phyloP scores from a whole-genome alignment of 2,329 filamentous ascomycete species.

The Trichoderma sp. region DNA sequence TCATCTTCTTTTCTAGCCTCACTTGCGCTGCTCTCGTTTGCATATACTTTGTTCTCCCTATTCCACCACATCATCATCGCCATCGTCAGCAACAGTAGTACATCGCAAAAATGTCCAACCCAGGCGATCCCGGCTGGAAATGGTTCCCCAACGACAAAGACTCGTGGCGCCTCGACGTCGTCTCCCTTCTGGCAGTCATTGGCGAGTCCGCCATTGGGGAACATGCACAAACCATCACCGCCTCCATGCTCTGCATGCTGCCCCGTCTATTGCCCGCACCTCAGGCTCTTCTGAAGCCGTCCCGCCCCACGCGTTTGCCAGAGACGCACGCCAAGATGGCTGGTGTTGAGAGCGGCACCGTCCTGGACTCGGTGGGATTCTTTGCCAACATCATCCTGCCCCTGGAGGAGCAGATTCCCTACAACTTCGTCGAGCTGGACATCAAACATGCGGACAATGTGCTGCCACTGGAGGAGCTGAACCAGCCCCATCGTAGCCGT shows the following conservation, averaged over 20 bases:
- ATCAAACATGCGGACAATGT: slow-evolving; percentile 50
- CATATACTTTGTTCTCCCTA: not conserved
- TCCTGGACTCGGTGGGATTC: slow-evolving; percentile 60
- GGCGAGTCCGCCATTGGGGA: slow-evolving; percentile 63
- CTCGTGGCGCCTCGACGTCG: slow-evolving; percentile 62
- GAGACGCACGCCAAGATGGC: slow-evolving; percentile 58
- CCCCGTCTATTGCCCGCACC: slow-evolving; percentile 66
- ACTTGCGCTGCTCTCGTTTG: not conserved
- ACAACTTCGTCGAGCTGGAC: slow-evolving; percentile 53
- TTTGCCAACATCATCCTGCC: slow-evolving; percentile 65
- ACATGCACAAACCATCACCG: slow-evolving; percentile 62
- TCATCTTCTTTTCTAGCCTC: no score
- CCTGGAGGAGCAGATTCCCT: slow-evolving; percentile 53
- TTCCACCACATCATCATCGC: not conserved
- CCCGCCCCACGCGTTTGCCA: slow-evolving; percentile 59
- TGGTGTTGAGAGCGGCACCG: slow-evolving; percentile 61
- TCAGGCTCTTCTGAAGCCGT: slow-evolving; percentile 62
- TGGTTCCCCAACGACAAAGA: slow-evolving; percentile 51
- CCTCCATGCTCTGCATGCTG: slow-evolving; percentile 60
- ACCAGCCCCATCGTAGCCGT: not conserved
- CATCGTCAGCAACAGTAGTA: not conserved
- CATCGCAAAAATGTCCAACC: slow-evolving; percentile 34
- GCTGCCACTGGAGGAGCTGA: slow-evolving; percentile 13
- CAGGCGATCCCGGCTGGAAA: slow-evolving; percentile 38
- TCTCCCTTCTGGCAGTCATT: slow-evolving; percentile 65